Base-by-base conservation (phyloP, 140 eudicot genomes). In the Stevia rebaudiana region DNA sequence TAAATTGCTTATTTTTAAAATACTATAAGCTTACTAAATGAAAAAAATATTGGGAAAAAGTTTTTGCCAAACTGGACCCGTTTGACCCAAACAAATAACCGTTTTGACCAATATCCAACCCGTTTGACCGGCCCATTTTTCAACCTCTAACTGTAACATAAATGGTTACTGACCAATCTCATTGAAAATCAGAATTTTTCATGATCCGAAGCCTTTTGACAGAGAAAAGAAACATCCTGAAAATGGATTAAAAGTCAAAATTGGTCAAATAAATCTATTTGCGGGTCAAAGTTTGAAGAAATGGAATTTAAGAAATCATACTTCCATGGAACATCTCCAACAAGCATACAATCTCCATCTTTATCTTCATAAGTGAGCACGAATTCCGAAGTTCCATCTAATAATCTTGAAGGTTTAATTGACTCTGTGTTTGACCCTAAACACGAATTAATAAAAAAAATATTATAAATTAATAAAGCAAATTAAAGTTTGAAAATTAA, bases 291-390 rank as follows among this genome's bases (percentile, higher is more conserved):
- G 15, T 33, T 24, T 25, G 1, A n/a, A 30, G 33, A 41, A 67
- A 59, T 47, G 10, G 33, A 61, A 40, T 23, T 39, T 60, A 21
- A 57, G 70, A 42, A 65, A 63, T 6, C 85, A 63, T 92, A 92
- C 98, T 74, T 70, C 95, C 92, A 91, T 19, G 96, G 98, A 69
- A 91, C 98, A 81, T 91, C 98, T 65, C 98, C 98, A 25, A 91
- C 98, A 50, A 91, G 95, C 98, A 91, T 91, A 90, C 95, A 87
- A 44, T 91, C 98, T 46, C 98, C 96, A 10, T 91, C 98, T 80
- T 87, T 91, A 78, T 91, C 98, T 81, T 91, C 96, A 73, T 91
- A 91, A 30, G 96, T 91, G 36, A 91, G 96, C 35, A 91, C 94
- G 49, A 65, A 88, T 28, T 85, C 96, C 6, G 97, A 92, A 23